A percentile compares a stretch with the other conserved stretches of the same genome.
Evolutionary conservation across 148 eudicot species (phyloP).

Genomic region (Silene latifolia): DNA sequence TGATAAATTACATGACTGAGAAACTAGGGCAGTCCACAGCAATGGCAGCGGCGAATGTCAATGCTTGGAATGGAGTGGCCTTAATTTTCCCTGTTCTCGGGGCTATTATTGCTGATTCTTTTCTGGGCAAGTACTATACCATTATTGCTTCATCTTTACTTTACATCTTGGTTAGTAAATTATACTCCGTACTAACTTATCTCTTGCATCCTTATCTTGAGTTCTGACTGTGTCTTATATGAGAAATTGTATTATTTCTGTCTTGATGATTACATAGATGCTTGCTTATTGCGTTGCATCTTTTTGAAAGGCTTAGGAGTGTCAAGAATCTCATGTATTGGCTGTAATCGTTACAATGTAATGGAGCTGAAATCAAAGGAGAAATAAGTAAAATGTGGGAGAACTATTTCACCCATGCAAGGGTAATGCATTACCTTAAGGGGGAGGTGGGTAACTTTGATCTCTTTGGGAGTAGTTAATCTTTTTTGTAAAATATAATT

Average conservation of each 20-base stretch:
- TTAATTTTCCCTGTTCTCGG: conserved; percentile 40
- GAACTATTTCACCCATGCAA: too few relatives aligned
- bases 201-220: background rate
- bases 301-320: too few relatives aligned
- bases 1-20: conserved; percentile 37
- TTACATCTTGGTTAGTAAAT: conserved; percentile 38
- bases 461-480: too few relatives aligned
- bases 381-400: too few relatives aligned
- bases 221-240: background rate
- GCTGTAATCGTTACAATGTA: too few relatives aligned
- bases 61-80: conserved; percentile 41
- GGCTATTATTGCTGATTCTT: conserved; percentile 47
- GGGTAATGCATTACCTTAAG: too few relatives aligned
- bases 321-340: too few relatives aligned
- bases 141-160: conserved; percentile 37
- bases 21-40: conserved; percentile 47
- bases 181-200: background rate
- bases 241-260: conserved; percentile 9
- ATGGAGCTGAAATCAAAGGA: too few relatives aligned
- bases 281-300: too few relatives aligned
- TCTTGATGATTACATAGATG: background rate
- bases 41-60: conserved; percentile 41
- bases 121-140: conserved; percentile 36
- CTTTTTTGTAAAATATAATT: too few relatives aligned
- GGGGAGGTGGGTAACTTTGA: too few relatives aligned